Percentiles rank a stretch among this genome's conserved stretches.
These are phyloP conservation scores for Ceriops zippeliana DNA, from an alignment of 345 rosid genomes.

Conservation along the genomic window DNA sequence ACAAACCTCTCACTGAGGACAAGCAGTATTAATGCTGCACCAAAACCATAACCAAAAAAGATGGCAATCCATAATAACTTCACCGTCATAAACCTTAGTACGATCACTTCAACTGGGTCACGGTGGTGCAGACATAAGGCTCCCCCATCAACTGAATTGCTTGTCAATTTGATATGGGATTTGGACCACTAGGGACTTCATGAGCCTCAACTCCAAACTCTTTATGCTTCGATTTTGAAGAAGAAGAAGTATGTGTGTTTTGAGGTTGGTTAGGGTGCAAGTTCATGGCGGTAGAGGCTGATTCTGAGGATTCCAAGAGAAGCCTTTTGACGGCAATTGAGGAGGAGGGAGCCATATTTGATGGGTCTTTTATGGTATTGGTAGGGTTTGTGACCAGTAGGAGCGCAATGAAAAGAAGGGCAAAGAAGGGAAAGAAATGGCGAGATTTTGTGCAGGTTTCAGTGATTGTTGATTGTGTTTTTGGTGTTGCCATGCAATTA, in stretches of 20 bases:
- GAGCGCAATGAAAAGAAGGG: constrained; percentile 38
- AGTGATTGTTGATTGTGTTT: constrained; percentile 24
- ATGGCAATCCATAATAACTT: constrained; percentile 20
- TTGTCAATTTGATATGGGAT: constrained; percentile 84
- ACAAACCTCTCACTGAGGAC: constrained; percentile 24
- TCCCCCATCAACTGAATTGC: neutral
- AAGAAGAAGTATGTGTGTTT: constrained; percentile 10
- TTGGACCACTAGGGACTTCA: constrained; percentile 92
- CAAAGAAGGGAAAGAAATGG: constrained; percentile 33
- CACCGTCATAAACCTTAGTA: constrained; percentile 14
- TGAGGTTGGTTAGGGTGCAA: constrained; percentile 35
- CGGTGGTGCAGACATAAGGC: neutral
- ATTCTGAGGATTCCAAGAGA: constrained; percentile 40
- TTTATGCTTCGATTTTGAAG: constrained; percentile 27
- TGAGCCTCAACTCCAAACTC: constrained; percentile 56
- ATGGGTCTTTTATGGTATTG: constrained; percentile 12
- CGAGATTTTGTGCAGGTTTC: constrained; percentile 35
- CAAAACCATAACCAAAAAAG: constrained; percentile 14
- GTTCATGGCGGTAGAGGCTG: constrained; percentile 38
- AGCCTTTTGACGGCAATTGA: constrained; percentile 38
- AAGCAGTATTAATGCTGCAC: constrained; percentile 21
- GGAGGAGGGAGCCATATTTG: constrained; percentile 18
- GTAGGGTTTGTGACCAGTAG: constrained; percentile 26
- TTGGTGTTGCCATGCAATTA: constrained; percentile 78
- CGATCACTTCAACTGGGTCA: constrained; percentile 8